Base-by-base conservation (phyloP, 1,139 yeast genomes). In the Taphrina populina region DNA sequence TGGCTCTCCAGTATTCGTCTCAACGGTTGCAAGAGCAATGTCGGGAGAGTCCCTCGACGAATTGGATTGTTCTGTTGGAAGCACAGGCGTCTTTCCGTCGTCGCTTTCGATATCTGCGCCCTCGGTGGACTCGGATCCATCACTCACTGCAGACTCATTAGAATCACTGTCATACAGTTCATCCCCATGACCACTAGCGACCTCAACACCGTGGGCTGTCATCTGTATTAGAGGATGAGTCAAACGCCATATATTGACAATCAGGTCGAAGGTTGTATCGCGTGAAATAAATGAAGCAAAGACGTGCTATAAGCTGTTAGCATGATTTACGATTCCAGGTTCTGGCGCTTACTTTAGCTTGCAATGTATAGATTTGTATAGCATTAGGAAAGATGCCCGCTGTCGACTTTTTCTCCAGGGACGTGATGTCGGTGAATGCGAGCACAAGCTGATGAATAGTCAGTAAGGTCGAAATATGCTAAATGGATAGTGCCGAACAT, bases 331-430 rank as follows among this genome's bases (percentile, higher is more conserved):
- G 4, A 21, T 3, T 13, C 15, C 7, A 8, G 19, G 4, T n/a
- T 19, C 19, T 5, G 23, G 4, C 15, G 4, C 37, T 32, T 23
- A 44, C 45, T 37, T 56, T 56, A 1, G 81, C 78, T 59, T 80
- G 84, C 44, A 71, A 63, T 7, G 95, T 84, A 61, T 82, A 83
- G n/a, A 88, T 74, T 10, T 79, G 74, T 15, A 90, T 85, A 1
- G 95, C 97, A 68, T 90, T 90, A 13, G 96, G 96, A 66, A 92
- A 88, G 29, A 92, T 73, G 0, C 95, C 95, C 1, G 88, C 96
- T 0, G 96, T 88, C 40, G 81, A 76, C 61, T 81, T 82, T 70
- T 87, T 86, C 64, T 88, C 96, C 63, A 92, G 77, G 23, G 79
- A 75, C 2, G 79, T 74, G 40, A 92, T 80, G 58, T 88, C 95